Evolutionary conservation across 768 basidiomycete genomes (phyloP), one percentile per base, ranked within the genome.

Genomic region (Hemileccinum impolitum): DNA sequence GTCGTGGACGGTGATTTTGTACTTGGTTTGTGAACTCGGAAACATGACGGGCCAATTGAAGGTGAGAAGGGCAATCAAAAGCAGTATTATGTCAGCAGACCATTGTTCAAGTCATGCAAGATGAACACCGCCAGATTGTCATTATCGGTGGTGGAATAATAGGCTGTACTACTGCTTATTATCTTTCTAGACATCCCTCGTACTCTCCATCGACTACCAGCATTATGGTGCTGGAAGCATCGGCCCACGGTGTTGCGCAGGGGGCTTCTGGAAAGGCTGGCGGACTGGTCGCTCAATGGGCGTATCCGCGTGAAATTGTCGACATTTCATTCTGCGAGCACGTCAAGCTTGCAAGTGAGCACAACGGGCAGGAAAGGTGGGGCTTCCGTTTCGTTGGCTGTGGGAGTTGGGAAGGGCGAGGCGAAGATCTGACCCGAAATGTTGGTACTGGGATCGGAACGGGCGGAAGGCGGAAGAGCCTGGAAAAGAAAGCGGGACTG

Each of bases 111-210:
- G n/a, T n/a, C n/a, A n/a, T n/a, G n/a, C n/a, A n/a, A n/a, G n/a
- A n/a, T n/a, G n/a, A n/a, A n/a, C n/a, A n/a, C 36, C 58, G 52
- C 36, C 57, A 80, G 42, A 83, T 94, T 46, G 77, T 89, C 26
- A 80, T 94, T 51, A 75, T 94, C 52, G 91, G 92, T 23, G 92
- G 84, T 18, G 92, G 92, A 0, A 92, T 94, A 56, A 86, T 93
- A 35, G 92, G 92, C 9, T 83, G 85, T 50, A 85, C 85, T 1
- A 87, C 84, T 0, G 90, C 90, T 13, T 93, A 89, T 71, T 92
- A 87, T 65, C 74, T 91, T 44, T 70, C 85, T 13, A 74, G 74
- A 19, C 81, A 85, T 52, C 77, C 79, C 4, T 68, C 65, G 9
- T 80, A 75, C 57, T 58, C 70, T 14, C 51, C 70, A 4, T 51